Percentiles rank a stretch among this genome's conserved stretches.
Evolutionary conservation across 805 yeast genomes (phyloP).

Genomic region (Zygoascus biomembranicola): DNA sequence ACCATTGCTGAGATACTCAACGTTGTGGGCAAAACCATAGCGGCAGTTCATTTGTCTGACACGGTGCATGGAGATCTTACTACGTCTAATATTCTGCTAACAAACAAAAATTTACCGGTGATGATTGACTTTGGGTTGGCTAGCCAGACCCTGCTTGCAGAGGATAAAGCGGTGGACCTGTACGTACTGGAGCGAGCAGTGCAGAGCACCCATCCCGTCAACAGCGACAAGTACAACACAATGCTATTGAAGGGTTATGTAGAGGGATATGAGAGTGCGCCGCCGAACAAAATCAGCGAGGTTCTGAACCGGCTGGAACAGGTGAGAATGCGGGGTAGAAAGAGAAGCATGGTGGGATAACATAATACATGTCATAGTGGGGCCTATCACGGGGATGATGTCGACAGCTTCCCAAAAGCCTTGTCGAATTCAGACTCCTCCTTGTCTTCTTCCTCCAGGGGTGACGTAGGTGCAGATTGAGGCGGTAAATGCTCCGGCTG

Average conservation of each 20-base stretch:
- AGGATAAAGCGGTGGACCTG: conserved; percentile 95
- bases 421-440: conserved; percentile 18
- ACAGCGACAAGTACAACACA: conserved; percentile 51
- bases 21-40: conserved; percentile 61
- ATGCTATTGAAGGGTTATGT: conserved; percentile 70
- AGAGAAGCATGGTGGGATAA: conserved; percentile 87
- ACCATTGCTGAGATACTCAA: conserved; percentile 18
- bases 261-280: conserved; percentile 13
- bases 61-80: conserved; percentile 93
- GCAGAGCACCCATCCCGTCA: conserved; percentile 78
- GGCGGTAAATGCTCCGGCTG: background rate
- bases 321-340: conserved; percentile 86
- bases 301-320: conserved; percentile 62
- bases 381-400: background rate
- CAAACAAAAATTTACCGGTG: conserved; percentile 35
- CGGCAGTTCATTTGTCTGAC: conserved; percentile 62
- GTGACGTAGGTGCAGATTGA: background rate
- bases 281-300: conserved; percentile 34
- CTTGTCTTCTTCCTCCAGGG: background rate
- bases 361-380: background rate
- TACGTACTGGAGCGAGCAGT: conserved; percentile 92
- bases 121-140: conserved; percentile 91
- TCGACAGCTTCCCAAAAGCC: conserved; percentile 20
- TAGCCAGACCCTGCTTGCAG: conserved; percentile 63
- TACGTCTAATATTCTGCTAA: conserved; percentile 71